Evolutionary conservation across 768 basidiomycete genomes (phyloP), one percentile per base, ranked within the genome.

Genomic region (Nevesoporus exiguus): DNA sequence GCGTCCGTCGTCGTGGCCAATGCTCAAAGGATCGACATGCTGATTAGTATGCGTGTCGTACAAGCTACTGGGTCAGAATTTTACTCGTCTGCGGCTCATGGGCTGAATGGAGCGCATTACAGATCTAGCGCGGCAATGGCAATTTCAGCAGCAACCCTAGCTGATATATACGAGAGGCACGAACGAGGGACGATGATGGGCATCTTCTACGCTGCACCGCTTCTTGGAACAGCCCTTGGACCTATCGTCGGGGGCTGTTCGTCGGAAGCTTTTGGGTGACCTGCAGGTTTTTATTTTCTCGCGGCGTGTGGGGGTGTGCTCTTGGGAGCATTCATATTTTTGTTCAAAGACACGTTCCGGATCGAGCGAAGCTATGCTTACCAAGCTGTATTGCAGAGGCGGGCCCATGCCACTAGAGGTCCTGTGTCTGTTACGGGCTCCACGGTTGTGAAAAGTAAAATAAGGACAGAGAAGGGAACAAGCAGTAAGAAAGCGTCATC

Each of bases 321-420:
- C 47, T 73, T 82, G 47, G 41, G 82, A 36, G 70, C 76, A 19
- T 90, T 91, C 67, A 51, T 86, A 31, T 67, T 85, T 22, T 73
- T 86, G 64, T 90, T 93, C 74, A 81, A 80, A 54, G 92, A 95
- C 62, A 91, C 91, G 0, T 95, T 90, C 73, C 80, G 92, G 17
- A 74, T 79, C 51, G 90, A 93, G 63, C 85, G 94, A 41, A 94
- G 91, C 50, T 71, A 88, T 22, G 81, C 83, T 3, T 96, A 94
- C 67, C 88, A 90, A 65, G 76, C 76, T 34, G 83, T 84, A 0
- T 71, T 90, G 40, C 78, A 74, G 56, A 71, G 76, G 44, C 75
- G 78, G 17, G 52, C 73, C 6, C 68, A 68, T 40, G 64, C 66
- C 11, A 50, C 51, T 30, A 58, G 58, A 34, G 48, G 39, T 2